Evolutionary conservation across 768 basidiomycete genomes (phyloP).

Genomic region (Hydnum rufescens): DNA sequence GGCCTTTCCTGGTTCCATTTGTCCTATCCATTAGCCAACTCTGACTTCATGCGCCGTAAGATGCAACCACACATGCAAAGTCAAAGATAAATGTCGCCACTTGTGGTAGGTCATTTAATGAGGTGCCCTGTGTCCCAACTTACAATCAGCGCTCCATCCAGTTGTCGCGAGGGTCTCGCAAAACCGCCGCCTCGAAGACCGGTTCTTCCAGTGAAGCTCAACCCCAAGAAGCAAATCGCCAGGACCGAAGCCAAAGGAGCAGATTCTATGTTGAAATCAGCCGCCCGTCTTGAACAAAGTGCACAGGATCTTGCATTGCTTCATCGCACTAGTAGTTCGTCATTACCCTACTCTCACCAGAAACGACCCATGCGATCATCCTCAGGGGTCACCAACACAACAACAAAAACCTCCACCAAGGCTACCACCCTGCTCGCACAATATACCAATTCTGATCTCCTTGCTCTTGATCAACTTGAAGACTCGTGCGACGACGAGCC

Average conservation of each 20-base stretch:
- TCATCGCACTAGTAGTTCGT: not conserved
- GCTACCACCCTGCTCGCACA: no score
- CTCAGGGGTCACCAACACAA: no score
- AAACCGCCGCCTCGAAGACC: constrained; percentile 23
- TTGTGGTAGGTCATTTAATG: constrained; percentile 32
- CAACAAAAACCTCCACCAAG: no score
- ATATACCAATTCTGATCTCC: no score
- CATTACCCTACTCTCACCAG: not conserved
- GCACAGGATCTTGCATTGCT: not conserved
- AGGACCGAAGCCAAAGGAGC: not conserved
- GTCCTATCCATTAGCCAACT: not conserved
- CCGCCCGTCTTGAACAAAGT: not conserved
- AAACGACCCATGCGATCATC: not conserved
- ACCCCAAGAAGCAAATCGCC: not conserved
- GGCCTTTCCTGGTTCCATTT: constrained; percentile 11
- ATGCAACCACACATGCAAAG: constrained; percentile 66
- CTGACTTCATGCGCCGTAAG: constrained; percentile 19
- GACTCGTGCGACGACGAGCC: no score
- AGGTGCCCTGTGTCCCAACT: constrained; percentile 3
- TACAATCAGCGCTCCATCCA: constrained; percentile 15
- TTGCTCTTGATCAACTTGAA: no score
- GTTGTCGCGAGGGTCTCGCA: constrained; percentile 50
- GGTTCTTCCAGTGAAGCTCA: not conserved
- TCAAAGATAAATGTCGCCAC: constrained; percentile 57
- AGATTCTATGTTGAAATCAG: not conserved